A percentile compares a stretch with the other conserved stretches of the same genome.
These are phyloP conservation scores for Talaromyces proteolyticus DNA, from an alignment of 495 filamentous ascomycete genomes.

Conservation along the genomic window DNA sequence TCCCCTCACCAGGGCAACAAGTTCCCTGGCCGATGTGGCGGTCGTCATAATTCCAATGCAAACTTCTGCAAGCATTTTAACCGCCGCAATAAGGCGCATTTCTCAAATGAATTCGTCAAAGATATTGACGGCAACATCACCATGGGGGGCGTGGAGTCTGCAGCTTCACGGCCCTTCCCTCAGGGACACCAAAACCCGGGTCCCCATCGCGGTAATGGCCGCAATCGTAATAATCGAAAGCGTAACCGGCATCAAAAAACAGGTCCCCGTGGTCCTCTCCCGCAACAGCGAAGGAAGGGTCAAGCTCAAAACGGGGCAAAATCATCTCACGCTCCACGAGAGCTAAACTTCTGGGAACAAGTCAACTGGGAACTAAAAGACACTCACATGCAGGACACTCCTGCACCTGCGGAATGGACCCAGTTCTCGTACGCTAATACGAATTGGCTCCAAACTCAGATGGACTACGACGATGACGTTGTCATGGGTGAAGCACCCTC, in stretches of 20 bases:
- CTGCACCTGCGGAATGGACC: neutral
- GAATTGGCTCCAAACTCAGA: neutral
- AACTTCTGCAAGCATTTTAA: neutral
- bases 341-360: neutral
- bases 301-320: neutral
- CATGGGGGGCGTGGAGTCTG: conserved; percentile 5
- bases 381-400: neutral
- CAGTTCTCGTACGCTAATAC: conserved; percentile 1
- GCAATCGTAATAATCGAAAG: neutral
- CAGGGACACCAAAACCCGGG: neutral
- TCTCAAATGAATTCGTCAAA: neutral
- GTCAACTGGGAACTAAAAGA: neutral
- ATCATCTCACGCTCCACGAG: neutral
- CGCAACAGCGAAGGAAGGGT: no score
- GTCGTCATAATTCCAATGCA: neutral
- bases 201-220: neutral
- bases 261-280: no score
- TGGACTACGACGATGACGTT: conserved; percentile 2
- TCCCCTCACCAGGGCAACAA: neutral
- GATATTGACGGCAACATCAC: conserved; percentile 3
- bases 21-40: no score
- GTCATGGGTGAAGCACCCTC: conserved; percentile 6
- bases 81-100: no score
- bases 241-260: neutral
- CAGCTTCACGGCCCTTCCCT: conserved; percentile 3